Evolutionary conservation across 768 basidiomycete genomes (phyloP), one percentile per base, ranked within the genome.

Genomic region (Lyophyllum atratum): DNA sequence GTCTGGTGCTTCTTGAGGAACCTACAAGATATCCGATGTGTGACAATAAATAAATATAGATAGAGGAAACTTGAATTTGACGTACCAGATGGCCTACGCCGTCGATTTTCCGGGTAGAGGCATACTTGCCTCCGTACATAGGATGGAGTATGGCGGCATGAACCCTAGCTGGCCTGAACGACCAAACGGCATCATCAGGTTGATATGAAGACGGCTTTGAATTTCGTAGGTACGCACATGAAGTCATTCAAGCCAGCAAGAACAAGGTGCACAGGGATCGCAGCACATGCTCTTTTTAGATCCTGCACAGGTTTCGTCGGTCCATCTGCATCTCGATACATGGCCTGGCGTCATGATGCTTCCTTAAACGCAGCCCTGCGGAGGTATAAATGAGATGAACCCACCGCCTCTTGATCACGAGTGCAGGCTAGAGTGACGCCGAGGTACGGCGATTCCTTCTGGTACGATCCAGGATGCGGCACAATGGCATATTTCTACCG

Each of bases 261-360:
- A 34, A 85, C 70, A 21, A 87, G 68, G 60, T 85, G 84, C 0
- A 86, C 70, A 0, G 84, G 84, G 8, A 76, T 70, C 21, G 55
- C 62, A 11, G 62, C 45, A 53, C 80, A 82, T 1, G 73, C 48
- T 42, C 66, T 60, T 59, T 78, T 73, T 51, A 89, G 62, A 8
- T 75, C 76, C 39, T 73, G 65, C 8, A 88, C 76, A 6, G 86
- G 84, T 56, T 76, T 79, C 12, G 74, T 76, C 2, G 82, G 72
- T 2, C 86, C 87, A 4, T 82, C 78, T 24, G 69, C 67, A 54
- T 89, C 87, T 39, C 74, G 68, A 61, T 88, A 89, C 86, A 89
- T 89, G 1, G 78, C 80, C 86, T 87, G 49, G 24, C 26, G 24
- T 39, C 44, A 6, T 19, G 12, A 14, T 25, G 48, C 24, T 48